Evolutionary conservation across 2,329 filamentous ascomycete species (phyloP).

Genomic region (Cladosporium phlei): DNA sequence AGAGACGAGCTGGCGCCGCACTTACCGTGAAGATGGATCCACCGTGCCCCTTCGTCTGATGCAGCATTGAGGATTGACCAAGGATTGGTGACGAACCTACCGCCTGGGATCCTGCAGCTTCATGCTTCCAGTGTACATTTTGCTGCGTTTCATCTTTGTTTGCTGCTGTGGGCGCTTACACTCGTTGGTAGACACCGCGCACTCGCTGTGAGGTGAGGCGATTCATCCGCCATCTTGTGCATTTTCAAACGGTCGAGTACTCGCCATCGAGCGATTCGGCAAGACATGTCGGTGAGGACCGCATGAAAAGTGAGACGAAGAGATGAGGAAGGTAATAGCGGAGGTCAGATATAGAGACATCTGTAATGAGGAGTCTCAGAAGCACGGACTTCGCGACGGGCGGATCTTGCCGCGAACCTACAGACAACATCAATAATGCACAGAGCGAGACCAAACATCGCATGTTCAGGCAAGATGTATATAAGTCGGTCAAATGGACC

Average conservation of each 20-base stretch:
- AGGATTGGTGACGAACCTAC: not conserved
- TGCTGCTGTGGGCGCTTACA: not conserved
- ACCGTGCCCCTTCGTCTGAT: not conserved
- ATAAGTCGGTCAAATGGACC: no score
- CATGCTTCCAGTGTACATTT: not conserved
- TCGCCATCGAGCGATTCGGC: not conserved
- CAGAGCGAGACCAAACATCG: no score
- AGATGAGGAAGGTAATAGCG: slow-evolving; percentile 8
- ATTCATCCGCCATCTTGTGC: not conserved
- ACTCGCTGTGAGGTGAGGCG: no score
- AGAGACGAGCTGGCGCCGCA: slow-evolving; percentile 5
- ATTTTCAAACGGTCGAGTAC: not conserved
- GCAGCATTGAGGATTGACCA: slow-evolving; percentile 2
- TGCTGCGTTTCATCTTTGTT: slow-evolving; percentile 4
- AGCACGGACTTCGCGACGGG: no score
- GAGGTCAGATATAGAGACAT: slow-evolving; percentile 2
- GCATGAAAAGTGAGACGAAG: slow-evolving; percentile 8
- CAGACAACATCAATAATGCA: no score
- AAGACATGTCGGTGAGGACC: slow-evolving; percentile 10
- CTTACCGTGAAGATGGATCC: slow-evolving; percentile 9
- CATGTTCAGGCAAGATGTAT: no score
- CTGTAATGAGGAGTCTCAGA: slow-evolving; percentile 7
- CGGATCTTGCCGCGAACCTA: no score
- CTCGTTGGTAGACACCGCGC: not conserved
- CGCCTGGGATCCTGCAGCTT: not conserved